Percentiles rank a stretch among this genome's conserved stretches.
phyloP scores from a whole-genome alignment of 495 filamentous ascomycete species.

The Pseudotulostoma volvatum region DNA sequence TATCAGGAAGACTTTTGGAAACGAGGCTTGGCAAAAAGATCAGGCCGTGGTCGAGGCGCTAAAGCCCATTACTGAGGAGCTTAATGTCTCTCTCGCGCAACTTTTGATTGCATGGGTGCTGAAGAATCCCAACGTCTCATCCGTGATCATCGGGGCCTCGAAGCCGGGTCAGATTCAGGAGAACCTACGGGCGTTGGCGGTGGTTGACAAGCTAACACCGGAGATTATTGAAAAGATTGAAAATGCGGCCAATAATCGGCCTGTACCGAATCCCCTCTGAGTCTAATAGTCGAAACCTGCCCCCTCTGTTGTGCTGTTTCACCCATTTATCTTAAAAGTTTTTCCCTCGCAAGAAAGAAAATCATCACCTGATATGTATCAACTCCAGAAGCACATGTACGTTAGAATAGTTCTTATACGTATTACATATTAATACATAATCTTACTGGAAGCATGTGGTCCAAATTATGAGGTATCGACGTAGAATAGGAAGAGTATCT shows the following conservation, averaged over 20 bases:
- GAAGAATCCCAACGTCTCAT: constrained; percentile 57
- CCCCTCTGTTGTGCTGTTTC: no score
- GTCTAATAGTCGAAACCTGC: no score
- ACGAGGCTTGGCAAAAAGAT: constrained; percentile 7
- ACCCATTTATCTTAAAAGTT: no score
- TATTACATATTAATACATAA: no score
- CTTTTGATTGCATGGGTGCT: constrained; percentile 68
- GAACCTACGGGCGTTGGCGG: constrained; percentile 45
- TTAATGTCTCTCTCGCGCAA: constrained; percentile 47
- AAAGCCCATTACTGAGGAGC: constrained; percentile 47
- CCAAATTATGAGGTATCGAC: no score
- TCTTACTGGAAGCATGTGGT: no score
- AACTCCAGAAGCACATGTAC: no score
- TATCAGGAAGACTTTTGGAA: constrained; percentile 7
- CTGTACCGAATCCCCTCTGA: background rate
- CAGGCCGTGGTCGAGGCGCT: constrained; percentile 19
- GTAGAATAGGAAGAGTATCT: no score
- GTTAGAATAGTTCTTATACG: no score
- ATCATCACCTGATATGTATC: no score
- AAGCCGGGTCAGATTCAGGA: constrained; percentile 56
- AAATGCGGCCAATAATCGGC: background rate
- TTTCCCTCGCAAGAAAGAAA: no score
- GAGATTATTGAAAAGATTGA: constrained; percentile 60
- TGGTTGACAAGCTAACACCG: constrained; percentile 45
- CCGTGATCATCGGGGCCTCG: constrained; percentile 64